Evolutionary conservation across 352 stramenopile species (phyloP), one percentile per base, ranked within the genome.

Genomic region (Pythium angustatum): DNA sequence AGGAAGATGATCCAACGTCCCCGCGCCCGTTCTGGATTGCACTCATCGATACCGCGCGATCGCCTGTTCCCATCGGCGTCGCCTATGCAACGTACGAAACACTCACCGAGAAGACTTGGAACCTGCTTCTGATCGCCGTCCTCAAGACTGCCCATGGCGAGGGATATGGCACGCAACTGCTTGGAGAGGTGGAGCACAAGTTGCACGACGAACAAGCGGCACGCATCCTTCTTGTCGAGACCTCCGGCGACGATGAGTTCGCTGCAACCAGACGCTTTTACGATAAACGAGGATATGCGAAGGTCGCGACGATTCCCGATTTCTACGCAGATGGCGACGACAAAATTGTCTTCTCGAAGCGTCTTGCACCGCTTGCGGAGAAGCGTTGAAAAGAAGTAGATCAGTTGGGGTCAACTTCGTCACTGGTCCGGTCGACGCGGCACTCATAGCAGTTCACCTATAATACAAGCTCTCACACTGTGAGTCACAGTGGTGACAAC

Each of bases 241-340:
- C 56, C 11, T 59, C 52, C 22, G 24, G 52, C 12, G 9, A 7
- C 22, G 43, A 55, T 19, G 15, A 31, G 5, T 63, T 55, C 33
- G 30, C 9, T 7, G 45, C 5, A 5, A 63, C 43, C 3, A 43
- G 44, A 27, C 28, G 28, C 6, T 63, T 63, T 24, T 54, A 63
- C 31, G 33, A 54, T 28, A 43, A 55, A 21, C 41, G 43, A 47
- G 30, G 44, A 9, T 55, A 63, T 33, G 26, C 41, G 43, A n/a
- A 9, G 15, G 28, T 47, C 24, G 56, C 56, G 11, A 26, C 5
- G 2, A 55, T 63, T 21, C 56, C 56, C 5, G 44, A 54, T 45
- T 63, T 63, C 33, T 63, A 63, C 24, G 44, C 27, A 55, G 58
- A 65, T 26, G 58, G 58, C 5, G 41, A 63, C 17, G 43, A 63